Evolutionary conservation across 768 basidiomycete genomes (phyloP).

Genomic region (Kwoniella pini): DNA sequence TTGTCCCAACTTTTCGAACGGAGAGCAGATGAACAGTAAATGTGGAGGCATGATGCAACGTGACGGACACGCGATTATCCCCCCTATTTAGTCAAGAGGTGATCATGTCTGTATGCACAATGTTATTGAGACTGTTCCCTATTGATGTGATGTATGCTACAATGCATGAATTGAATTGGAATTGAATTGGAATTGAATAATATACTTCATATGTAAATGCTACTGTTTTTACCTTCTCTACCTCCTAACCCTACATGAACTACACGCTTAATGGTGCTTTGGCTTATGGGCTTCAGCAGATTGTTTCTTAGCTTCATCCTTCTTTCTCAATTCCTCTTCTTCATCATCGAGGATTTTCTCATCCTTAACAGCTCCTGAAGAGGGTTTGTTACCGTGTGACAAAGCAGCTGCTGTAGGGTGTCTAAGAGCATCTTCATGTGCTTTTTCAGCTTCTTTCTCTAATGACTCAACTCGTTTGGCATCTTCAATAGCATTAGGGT

Average conservation of each 20-base stretch:
- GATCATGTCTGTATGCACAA: too few species aligned
- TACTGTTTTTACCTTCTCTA: background rate
- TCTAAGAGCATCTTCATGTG: constrained; percentile 23
- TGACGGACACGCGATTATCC: background rate
- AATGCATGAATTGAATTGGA: constrained; percentile 15
- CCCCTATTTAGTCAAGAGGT: too few species aligned
- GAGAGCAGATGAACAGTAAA: too few species aligned
- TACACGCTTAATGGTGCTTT: constrained; percentile 16
- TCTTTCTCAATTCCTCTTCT: constrained; percentile 46
- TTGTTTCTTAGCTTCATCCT: constrained; percentile 45
- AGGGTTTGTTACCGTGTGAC: constrained; percentile 50
- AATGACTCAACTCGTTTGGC: constrained; percentile 47
- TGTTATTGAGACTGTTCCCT: too few species aligned
- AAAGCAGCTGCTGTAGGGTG: constrained; percentile 48
- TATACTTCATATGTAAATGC: constrained; percentile 1
- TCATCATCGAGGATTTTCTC: constrained; percentile 50
- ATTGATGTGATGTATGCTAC: constrained; percentile 10
- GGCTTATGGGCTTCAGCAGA: constrained; percentile 38
- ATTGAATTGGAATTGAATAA: too few species aligned
- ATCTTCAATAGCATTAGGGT: constrained; percentile 47
- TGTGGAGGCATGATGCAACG: background rate
- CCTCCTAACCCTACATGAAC: background rate
- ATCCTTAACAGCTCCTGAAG: constrained; percentile 51
- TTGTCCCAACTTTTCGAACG: too few species aligned
- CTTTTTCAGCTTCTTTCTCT: constrained; percentile 46